These are phyloP conservation scores for Globisporangium uncinulatum DNA, from an alignment of 352 stramenopile species.

Conservation along the genomic window DNA sequence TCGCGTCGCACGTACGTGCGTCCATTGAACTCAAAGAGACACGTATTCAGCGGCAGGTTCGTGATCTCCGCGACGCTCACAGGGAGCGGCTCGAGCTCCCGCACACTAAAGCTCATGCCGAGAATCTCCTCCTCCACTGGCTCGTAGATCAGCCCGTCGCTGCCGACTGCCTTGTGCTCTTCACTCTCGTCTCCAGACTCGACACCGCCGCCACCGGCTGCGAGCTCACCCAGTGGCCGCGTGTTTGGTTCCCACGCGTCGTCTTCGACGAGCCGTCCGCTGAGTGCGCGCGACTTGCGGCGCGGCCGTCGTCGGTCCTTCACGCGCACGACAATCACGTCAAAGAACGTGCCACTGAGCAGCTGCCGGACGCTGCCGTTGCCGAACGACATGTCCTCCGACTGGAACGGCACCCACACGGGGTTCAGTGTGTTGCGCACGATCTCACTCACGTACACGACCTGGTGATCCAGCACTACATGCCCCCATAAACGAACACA, in stretches of 20 bases:
- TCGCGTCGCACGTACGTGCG: constrained; percentile 65
- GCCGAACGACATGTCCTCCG: constrained; percentile 21
- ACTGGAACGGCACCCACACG: constrained; percentile 78
- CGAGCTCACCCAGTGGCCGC: constrained; percentile 28
- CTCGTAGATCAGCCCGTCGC: constrained; percentile 1
- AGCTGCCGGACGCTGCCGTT: constrained; percentile 28
- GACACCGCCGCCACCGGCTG: constrained; percentile 18
- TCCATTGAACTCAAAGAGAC: constrained; percentile 70
- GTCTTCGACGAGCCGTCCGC: constrained; percentile 31
- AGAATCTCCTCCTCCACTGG: constrained; percentile 54
- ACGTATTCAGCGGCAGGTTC: constrained; percentile 78
- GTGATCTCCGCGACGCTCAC: constrained; percentile 48
- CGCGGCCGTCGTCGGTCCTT: constrained; percentile 40
- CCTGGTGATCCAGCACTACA: constrained; percentile 55
- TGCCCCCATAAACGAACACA: not conserved
- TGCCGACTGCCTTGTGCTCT: constrained; percentile 14
- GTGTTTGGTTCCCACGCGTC: constrained; percentile 37
- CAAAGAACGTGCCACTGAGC: constrained; percentile 46
- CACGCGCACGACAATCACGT: constrained; percentile 63
- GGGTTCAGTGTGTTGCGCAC: constrained; percentile 67
- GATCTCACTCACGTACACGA: constrained; percentile 74
- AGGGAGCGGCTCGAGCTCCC: constrained; percentile 64
- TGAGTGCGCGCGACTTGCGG: constrained; percentile 43
- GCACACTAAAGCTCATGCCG: constrained; percentile 50
- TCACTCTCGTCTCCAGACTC: constrained; percentile 29